Evolutionary conservation across 2,329 filamentous ascomycete genomes (phyloP), one percentile per base, ranked within the genome.

Genomic region (Zasmidium citrigriseum): DNA sequence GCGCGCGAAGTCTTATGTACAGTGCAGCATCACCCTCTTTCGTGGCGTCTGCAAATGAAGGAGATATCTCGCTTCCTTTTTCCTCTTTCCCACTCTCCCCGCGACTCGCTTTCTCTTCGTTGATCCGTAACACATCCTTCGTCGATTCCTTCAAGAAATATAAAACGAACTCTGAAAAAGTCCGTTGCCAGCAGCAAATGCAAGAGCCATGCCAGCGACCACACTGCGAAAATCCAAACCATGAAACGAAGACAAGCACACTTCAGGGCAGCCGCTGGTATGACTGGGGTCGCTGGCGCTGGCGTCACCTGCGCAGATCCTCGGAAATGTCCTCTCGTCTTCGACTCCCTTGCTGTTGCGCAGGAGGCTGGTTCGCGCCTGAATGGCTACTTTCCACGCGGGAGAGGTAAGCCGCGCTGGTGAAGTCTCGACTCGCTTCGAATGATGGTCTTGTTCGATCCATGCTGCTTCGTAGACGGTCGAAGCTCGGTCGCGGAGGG

Each of bases 381-480:
- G 57, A 61, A 27, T 66, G 61, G 50, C 68, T 72, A 47, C 69
- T 73, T 78, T 97, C 95, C 64, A 96, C 86, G 62, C 92, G 84
- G 49, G 88, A 88, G 65, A 99, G 78, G 72, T 93, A 87, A 38
- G 91, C 91, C 14, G 93, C 93, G 24, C 90, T 93, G 0, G 93
- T 96, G 70, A 97, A 96, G 69, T 98, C 95, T 68, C 87, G 89
- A 73, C 88, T 95, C 38, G 86, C 86, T 76, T 97, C 93, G 72
- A 91, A 96, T 73, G 90, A 93, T 11, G 89, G 84, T 66, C 92
- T 83, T 18, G 91, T 85, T 23, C 89, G 86, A 70, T 98, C 95
- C 85, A 96, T 93, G 0, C 91, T 96, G 62, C 87, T 86, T 51
- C 93, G 84, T 68, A 96, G 86, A 55, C 93, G 86, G 70, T 98